Conservation (phyloP, 2,329 filamentous ascomycete genomes). For the Teratosphaeria viscida region DNA sequence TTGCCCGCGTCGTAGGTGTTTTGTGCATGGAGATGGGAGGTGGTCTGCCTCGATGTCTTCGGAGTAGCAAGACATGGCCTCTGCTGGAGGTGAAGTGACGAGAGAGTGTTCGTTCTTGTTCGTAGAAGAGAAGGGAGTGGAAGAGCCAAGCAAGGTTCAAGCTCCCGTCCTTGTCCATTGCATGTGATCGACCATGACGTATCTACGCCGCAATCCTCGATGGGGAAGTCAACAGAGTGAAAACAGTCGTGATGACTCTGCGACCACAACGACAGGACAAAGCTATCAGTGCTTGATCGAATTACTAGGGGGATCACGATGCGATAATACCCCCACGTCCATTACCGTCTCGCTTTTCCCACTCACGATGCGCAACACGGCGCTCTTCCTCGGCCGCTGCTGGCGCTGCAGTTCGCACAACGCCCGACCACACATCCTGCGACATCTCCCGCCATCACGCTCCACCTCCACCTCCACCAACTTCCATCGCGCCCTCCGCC, state of each 20-base stretch:
- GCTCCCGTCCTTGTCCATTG: neutral
- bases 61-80: neutral
- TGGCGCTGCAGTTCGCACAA: neutral
- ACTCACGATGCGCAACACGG: neutral
- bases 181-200: neutral
- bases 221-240: neutral
- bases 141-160: neutral
- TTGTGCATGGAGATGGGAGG: neutral
- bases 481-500: neutral
- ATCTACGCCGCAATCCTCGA: neutral
- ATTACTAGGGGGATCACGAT: neutral
- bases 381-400: slow-evolving; percentile 1
- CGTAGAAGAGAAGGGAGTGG: too few species aligned
- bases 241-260: neutral
- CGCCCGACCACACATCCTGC: neutral
- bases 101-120: too few species aligned
- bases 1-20: neutral
- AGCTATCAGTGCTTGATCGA: neutral
- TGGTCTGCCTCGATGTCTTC: neutral
- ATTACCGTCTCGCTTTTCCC: neutral
- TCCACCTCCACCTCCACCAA: neutral
- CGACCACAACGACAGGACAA: neutral
- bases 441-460: neutral
- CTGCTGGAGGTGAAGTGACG: too few species aligned
- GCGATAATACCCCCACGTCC: neutral